Conservation (phyloP, 805 yeast genomes). For the Huiozyma naganishii region DNA sequence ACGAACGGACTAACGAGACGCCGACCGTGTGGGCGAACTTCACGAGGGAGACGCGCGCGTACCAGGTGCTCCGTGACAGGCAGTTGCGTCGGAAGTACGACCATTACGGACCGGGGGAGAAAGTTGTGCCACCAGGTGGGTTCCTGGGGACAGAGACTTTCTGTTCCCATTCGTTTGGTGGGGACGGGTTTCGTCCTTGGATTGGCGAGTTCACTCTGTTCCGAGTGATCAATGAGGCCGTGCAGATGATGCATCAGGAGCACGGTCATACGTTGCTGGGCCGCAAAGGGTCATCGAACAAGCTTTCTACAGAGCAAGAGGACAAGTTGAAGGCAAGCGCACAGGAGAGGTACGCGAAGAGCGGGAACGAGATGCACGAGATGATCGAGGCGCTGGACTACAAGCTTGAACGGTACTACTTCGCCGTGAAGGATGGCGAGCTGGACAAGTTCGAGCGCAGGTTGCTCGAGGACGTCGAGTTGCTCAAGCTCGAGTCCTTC, state of each 20-base stretch:
- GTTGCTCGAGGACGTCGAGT: slow-evolving; percentile 51
- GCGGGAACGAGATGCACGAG: slow-evolving; percentile 36
- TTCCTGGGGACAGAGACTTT: slow-evolving; percentile 78
- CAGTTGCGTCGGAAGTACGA: slow-evolving; percentile 63
- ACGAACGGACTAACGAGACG: not conserved
- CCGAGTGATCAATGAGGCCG: slow-evolving; percentile 44
- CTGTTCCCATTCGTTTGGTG: slow-evolving; percentile 72
- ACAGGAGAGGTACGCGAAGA: slow-evolving; percentile 39
- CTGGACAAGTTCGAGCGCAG: slow-evolving; percentile 37
- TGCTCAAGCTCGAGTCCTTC: slow-evolving; percentile 83
- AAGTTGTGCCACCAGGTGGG: slow-evolving; percentile 47
- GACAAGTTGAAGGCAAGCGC: slow-evolving; percentile 39
- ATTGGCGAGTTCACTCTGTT: slow-evolving; percentile 63
- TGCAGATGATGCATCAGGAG: slow-evolving; percentile 19
- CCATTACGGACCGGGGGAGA: slow-evolving; percentile 64
- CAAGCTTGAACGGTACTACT: slow-evolving; percentile 35
- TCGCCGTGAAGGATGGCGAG: slow-evolving; percentile 37
- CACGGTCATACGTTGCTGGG: slow-evolving; percentile 2
- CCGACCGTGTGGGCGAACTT: slow-evolving; percentile 29
- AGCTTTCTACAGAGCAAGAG: slow-evolving; percentile 30
- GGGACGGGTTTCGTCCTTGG: slow-evolving; percentile 63
- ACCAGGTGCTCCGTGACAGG: slow-evolving; percentile 65
- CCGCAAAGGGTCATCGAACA: slow-evolving; percentile 1
- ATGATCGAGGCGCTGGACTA: slow-evolving; percentile 37
- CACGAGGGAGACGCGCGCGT: slow-evolving; percentile 57